Percentiles rank a stretch among this genome's conserved stretches.
Evolutionary conservation across 805 yeast genomes (phyloP).

Genomic region (Huiozyma sinensis): DNA sequence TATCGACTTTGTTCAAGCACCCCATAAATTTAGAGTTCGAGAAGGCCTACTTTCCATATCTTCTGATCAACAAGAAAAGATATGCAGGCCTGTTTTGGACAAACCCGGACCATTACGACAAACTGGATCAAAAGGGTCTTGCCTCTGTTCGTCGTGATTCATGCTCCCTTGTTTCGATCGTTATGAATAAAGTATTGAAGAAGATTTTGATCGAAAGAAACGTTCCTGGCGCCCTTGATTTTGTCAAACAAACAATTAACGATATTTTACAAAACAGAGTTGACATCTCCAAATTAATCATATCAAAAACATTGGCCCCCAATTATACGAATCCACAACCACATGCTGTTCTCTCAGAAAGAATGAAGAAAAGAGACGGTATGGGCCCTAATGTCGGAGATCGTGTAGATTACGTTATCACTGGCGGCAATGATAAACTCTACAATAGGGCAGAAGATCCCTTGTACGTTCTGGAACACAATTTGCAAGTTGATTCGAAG

Average conservation of each 20-base stretch:
- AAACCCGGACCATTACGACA: conserved; percentile 78
- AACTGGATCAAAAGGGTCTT: conserved; percentile 96
- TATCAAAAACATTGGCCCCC: conserved; percentile 83
- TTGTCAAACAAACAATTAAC: conserved; percentile 79
- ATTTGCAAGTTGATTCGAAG: conserved; percentile 86
- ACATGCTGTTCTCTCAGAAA: conserved; percentile 89
- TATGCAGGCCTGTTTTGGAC: conserved; percentile 98
- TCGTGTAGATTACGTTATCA: conserved; percentile 94
- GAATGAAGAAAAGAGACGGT: conserved; percentile 96
- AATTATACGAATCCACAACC: conserved; percentile 97
- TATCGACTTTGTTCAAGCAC: conserved; percentile 62
- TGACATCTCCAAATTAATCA: conserved; percentile 87
- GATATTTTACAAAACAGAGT: conserved; percentile 83
- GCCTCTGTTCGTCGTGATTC: conserved; percentile 98
- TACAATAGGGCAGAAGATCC: conserved; percentile 98
- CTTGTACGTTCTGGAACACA: conserved; percentile 79
- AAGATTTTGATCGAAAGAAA: conserved; percentile 79
- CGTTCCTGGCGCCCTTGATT: conserved; percentile 72
- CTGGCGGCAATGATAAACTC: conserved; percentile 69
- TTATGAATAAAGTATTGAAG: conserved; percentile 82
- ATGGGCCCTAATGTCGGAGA: conserved; percentile 96
- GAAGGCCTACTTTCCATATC: conserved; percentile 89
- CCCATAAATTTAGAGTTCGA: conserved; percentile 96
- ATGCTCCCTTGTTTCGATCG: conserved; percentile 88
- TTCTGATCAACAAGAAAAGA: conserved; percentile 88